Base-by-base conservation (phyloP, 2,329 filamentous ascomycete genomes). In the Amesomyces nigricolor region DNA sequence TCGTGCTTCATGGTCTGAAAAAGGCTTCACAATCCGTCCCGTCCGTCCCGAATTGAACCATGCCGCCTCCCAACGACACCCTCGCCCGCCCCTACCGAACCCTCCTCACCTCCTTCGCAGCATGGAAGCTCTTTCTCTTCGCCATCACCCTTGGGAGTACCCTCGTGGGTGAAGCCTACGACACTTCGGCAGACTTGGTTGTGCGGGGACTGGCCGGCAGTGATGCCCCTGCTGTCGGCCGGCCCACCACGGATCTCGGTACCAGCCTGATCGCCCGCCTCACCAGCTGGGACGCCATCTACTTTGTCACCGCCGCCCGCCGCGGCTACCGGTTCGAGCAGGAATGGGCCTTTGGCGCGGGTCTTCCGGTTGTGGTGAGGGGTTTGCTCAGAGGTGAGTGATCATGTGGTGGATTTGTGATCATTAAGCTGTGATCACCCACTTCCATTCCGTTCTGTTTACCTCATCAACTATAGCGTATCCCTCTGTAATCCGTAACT, bases 201-300 rank as follows among this genome's bases (percentile, higher is more conserved):
- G 70, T 77, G 60, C 63, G 72, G 63, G 66, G 65, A 54, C 67
- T 53, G 61, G 64, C 67, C 49, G 54, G 74, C 11, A 66, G 43
- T 53, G 53, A 35, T 17, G 49, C 13, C n/a, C 71, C 63, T 65
- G 65, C 55, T 54, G 64, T 13, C 1, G 32, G 26, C 22, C 40
- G 17, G n/a, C 14, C 19, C 37, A 37, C 32, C 32, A 7, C 32
- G 13, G 38, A 10, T 22, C 44, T 49, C 10, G 37, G 40, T 4
- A 38, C 14, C 3, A 16, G 71, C 58, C 63, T 87, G 2, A 69
- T 76, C 17, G 71, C 77, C 35, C 82, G 82, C 43, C 73, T 94
- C 56, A 83, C 84, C 6, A 79, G 88, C 68, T 95, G 89, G 89
- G 89, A 95, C 68, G 87, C 85, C 32, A 76, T 95, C 62, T 94